A percentile compares a stretch with the other conserved stretches of the same genome.
Conservation (phyloP, 805 yeast genomes). For the Monosporozyma servazzii region DNA sequence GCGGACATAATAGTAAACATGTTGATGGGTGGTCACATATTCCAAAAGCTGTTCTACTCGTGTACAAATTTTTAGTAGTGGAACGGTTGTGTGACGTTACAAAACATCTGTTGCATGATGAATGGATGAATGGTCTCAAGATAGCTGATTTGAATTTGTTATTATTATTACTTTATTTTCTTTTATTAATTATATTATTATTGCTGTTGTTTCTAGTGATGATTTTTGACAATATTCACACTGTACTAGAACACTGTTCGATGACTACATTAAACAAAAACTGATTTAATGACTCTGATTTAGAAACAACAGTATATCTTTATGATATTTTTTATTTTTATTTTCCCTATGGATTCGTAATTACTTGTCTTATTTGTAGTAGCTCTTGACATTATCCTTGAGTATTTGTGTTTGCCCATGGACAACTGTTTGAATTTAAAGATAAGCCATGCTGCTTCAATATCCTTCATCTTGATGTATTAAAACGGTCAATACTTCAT, state of each 20-base stretch:
- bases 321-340: neutral
- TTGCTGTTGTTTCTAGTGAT: constrained; percentile 7
- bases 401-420: too few species aligned
- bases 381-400: neutral
- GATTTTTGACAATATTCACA: constrained; percentile 28
- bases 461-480: neutral
- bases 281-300: constrained; percentile 36
- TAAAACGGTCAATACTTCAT: neutral
- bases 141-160: constrained; percentile 25
- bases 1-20: constrained; percentile 38
- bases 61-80: constrained; percentile 31
- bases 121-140: constrained; percentile 36
- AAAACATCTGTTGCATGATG: constrained; percentile 15
- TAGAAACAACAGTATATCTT: neutral
- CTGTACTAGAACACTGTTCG: constrained; percentile 30
- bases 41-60: constrained; percentile 23
- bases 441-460: neutral
- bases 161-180: neutral
- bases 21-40: constrained; percentile 13
- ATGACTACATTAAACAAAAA: constrained; percentile 30
- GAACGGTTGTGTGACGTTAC: constrained; percentile 6
- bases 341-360: neutral
- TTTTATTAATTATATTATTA: neutral
- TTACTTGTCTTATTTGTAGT: neutral
- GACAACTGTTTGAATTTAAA: too few species aligned